Evolutionary conservation across 768 basidiomycete species (phyloP), one percentile per base, ranked within the genome.

Genomic region (Leucogyrophana mollusca): DNA sequence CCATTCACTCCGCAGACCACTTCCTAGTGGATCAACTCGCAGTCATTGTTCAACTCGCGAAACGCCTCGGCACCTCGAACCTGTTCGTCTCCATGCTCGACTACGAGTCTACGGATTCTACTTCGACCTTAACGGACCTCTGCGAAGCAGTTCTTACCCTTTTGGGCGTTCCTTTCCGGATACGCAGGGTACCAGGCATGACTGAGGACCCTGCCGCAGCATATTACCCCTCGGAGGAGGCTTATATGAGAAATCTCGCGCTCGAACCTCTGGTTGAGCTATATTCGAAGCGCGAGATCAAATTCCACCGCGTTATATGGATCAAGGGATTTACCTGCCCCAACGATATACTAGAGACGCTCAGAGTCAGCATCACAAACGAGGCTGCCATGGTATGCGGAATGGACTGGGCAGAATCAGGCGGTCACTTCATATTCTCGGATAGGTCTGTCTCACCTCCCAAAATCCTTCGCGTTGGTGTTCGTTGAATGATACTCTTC

Each of bases 381-480:
- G 82, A 94, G 54, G 96, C 96, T 3, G 91, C 94, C 0, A 92
- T 99, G 91, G 93, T 97, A 2, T 98, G 96, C 61, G 95, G 94
- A n/a, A 98, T 98, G 95, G 96, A 99, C 61, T 99, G 96, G 96
- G 95, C 94, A 9, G 94, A 99, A 66, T 89, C 94, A 58, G 90
- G 93, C 53, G 94, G 94, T 0, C 88, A 92, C 68, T 99, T 97
- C 74, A 94, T 97, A 55, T 98, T 96, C 69, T 97, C 94, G 14
- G 95, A 97, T 67, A 77, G 95, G 94, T 91, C 53, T 40, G 84
- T 47, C 35, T 3, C n/a, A 23, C 30, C n/a, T 16, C 13, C 13
- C 23, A 21, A 34, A 21, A 33, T 45, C 38, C 46, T 35, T 50
- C 43, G 22, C 4, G 14, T 24, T 44, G 27, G 0, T 22, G 21